Percentiles rank a stretch among this genome's conserved stretches.
Conservation (phyloP, 2,329 filamentous ascomycete species). For the Berkeleyomyces rouxiae region DNA sequence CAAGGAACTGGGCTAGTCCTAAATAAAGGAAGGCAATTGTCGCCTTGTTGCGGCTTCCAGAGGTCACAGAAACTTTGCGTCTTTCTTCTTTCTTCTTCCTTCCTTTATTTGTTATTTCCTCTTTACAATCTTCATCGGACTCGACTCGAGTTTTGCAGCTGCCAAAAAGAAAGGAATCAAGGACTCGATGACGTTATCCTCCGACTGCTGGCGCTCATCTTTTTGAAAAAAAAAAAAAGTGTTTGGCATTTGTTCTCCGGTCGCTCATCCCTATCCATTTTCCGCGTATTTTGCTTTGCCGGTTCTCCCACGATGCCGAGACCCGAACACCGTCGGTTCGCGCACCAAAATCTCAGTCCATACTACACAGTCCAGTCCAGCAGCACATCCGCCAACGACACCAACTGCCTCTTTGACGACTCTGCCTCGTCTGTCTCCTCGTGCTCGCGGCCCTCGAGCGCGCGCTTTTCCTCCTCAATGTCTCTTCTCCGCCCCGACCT, state of each 20-base stretch:
- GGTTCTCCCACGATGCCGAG: neutral
- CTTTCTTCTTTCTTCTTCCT: neutral
- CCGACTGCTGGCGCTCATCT: neutral
- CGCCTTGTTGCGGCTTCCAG: constrained; percentile 2
- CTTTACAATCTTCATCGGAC: neutral
- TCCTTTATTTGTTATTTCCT: neutral
- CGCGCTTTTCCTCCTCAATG: constrained; percentile 28
- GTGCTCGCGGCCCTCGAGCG: constrained; percentile 33
- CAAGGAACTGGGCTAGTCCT: neutral
- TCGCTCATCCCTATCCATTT: too few relatives aligned
- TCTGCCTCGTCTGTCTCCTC: constrained; percentile 15
- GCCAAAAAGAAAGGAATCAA: neutral
- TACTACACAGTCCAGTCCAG: neutral
- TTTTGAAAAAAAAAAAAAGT: neutral
- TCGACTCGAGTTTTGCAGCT: neutral
- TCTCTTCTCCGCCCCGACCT: constrained; percentile 32
- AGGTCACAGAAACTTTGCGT: neutral
- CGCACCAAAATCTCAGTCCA: neutral
- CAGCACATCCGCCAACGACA: constrained; percentile 2
- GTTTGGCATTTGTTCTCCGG: too few relatives aligned
- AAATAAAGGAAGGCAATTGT: neutral
- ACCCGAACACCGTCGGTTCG: neutral
- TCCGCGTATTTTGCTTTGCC: too few relatives aligned
- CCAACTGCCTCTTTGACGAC: constrained; percentile 6
- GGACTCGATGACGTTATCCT: neutral